phyloP scores from a whole-genome alignment of 2,329 filamentous ascomycete species.

The Beauveria varroae region DNA sequence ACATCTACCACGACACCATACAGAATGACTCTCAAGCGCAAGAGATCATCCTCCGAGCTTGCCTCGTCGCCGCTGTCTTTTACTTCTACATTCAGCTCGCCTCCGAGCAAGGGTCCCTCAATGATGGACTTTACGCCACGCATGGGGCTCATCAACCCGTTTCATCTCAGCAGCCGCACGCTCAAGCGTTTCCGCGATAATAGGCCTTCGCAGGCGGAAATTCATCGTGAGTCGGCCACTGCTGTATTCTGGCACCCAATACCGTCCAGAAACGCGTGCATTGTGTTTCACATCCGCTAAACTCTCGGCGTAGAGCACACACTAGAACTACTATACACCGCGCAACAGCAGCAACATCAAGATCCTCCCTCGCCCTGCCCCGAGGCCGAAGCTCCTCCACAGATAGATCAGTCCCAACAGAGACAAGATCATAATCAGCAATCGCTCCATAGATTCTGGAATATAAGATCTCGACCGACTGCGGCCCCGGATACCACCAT shows the following conservation, averaged over 20 bases:
- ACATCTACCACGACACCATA: not conserved
- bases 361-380: not conserved
- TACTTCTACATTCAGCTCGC: slow-evolving; percentile 36
- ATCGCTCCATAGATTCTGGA: slow-evolving; percentile 55
- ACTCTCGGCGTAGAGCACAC: slow-evolving; percentile 40
- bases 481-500: slow-evolving; percentile 20
- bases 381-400: not conserved
- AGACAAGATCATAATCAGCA: slow-evolving; percentile 29
- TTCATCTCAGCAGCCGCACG: slow-evolving; percentile 49
- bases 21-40: slow-evolving; percentile 53
- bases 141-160: slow-evolving; percentile 23
- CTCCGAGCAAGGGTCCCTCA: slow-evolving; percentile 19
- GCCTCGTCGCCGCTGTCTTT: slow-evolving; percentile 37
- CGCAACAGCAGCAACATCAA: slow-evolving; percentile 9
- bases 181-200: slow-evolving; percentile 54
- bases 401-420: not conserved
- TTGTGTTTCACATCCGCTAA: slow-evolving; percentile 13
- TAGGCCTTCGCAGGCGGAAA: slow-evolving; percentile 46
- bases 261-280: not conserved
- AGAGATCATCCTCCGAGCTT: slow-evolving; percentile 53
- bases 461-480: slow-evolving; percentile 35
- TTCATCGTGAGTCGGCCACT: slow-evolving; percentile 41
- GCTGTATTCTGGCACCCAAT: not conserved
- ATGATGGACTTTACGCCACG: slow-evolving; percentile 24
- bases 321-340: slow-evolving; percentile 38